A percentile compares a stretch with the other conserved stretches of the same genome.
These are phyloP conservation scores for Camellia lanceoleosa DNA, from an alignment of 148 eudicot genomes.

Conservation along the genomic window DNA sequence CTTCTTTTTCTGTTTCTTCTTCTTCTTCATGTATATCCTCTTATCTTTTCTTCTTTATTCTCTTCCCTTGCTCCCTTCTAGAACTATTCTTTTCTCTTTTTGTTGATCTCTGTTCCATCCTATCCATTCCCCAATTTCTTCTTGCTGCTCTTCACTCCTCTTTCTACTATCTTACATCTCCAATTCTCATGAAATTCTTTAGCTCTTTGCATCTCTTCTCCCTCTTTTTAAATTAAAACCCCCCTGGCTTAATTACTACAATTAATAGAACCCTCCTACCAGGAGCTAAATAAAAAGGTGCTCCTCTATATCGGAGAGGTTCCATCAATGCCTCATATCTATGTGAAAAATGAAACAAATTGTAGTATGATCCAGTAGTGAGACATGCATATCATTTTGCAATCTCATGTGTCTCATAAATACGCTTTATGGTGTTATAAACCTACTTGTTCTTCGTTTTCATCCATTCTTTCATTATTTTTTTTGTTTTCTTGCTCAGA, in stretches of 20 bases:
- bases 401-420: neutral
- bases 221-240: neutral
- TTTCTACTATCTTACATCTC: neutral
- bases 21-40: neutral
- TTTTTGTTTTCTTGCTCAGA: no score
- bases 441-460: neutral
- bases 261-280: neutral
- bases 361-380: neutral
- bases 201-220: neutral
- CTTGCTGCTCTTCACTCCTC: neutral
- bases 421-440: neutral
- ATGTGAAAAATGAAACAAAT: neutral
- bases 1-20: neutral
- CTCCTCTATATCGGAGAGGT: neutral
- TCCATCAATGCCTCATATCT: neutral
- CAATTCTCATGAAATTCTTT: neutral
- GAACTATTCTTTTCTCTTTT: neutral
- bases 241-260: neutral
- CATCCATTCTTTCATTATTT: neutral
- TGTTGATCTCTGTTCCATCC: constrained; percentile 1
- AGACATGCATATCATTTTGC: neutral
- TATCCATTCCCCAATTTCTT: neutral
- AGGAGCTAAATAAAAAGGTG: neutral
- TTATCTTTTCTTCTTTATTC: neutral
- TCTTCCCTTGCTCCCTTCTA: neutral